A percentile compares a stretch with the other conserved stretches of the same genome.
phyloP scores from a whole-genome alignment of 176 grass and related monocot species.

The Puya raimondii region DNA sequence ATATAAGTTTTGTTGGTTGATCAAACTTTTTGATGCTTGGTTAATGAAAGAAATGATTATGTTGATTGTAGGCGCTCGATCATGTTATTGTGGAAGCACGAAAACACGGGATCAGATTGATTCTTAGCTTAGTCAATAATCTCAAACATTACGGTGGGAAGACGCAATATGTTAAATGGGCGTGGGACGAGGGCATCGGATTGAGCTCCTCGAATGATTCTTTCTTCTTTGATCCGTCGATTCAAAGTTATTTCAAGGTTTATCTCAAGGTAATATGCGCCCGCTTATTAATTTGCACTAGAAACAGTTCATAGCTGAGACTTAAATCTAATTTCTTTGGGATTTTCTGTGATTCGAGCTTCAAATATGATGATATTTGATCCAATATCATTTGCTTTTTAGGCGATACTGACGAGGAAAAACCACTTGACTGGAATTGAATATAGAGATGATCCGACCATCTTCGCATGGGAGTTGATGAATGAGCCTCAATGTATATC shows the following conservation, averaged over 20 bases:
- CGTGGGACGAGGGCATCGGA: constrained; percentile 19
- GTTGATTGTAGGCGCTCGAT: constrained; percentile 54
- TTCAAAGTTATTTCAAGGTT: constrained; percentile 18
- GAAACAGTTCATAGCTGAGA: no score
- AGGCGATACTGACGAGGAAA: constrained; percentile 25
- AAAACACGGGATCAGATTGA: constrained; percentile 49
- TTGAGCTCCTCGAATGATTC: constrained; percentile 26
- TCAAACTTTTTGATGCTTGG: neutral
- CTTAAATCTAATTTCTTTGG: no score
- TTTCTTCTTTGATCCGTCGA: constrained; percentile 25
- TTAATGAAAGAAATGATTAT: neutral
- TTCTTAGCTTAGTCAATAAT: constrained; percentile 65
- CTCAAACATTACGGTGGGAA: constrained; percentile 20
- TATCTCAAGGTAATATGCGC: constrained; percentile 15
- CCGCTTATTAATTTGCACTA: neutral
- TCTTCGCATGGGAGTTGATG: constrained; percentile 94
- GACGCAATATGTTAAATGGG: constrained; percentile 29
- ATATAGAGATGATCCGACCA: constrained; percentile 60
- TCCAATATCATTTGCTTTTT: neutral
- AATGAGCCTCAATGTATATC: constrained; percentile 88
- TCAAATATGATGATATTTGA: neutral
- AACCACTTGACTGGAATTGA: constrained; percentile 29
- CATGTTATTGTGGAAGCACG: constrained; percentile 59
- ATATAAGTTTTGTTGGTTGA: no score
- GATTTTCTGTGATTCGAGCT: neutral